Percentiles rank a stretch among this genome's conserved stretches.
phyloP scores from a whole-genome alignment of 148 eudicot species.

The Camellia japonica region DNA sequence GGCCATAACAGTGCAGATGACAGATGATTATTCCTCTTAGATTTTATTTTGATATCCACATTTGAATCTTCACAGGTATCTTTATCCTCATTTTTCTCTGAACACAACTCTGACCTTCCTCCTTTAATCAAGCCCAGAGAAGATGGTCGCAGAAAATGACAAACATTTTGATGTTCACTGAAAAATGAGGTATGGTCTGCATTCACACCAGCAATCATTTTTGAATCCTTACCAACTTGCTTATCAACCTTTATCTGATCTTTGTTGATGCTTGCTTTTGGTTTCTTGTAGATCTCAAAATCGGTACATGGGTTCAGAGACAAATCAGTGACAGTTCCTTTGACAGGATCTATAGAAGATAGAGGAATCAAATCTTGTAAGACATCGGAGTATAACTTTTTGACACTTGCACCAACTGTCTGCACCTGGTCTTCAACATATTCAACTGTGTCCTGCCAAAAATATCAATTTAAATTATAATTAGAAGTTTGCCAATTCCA shows the following conservation, averaged over 20 bases:
- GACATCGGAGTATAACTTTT: slow-evolving; percentile 76
- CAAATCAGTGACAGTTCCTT: slow-evolving; percentile 36
- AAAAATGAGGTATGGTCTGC: not conserved
- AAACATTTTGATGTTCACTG: slow-evolving; percentile 7
- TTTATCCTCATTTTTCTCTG: not conserved
- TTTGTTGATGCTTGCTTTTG: slow-evolving; percentile 28
- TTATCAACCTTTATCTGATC: slow-evolving; percentile 24
- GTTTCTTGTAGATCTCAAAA: slow-evolving; percentile 26
- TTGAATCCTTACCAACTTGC: slow-evolving; percentile 17
- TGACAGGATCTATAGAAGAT: slow-evolving; percentile 32
- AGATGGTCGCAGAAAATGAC: slow-evolving; percentile 4
- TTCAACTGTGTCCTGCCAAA: slow-evolving; percentile 65
- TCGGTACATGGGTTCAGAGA: slow-evolving; percentile 34
- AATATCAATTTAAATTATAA: slow-evolving; percentile 12
- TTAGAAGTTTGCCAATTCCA: not conserved
- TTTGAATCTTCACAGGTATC: not conserved
- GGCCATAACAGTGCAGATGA: slow-evolving; percentile 14
- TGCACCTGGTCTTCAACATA: slow-evolving; percentile 71
- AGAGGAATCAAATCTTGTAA: slow-evolving; percentile 57
- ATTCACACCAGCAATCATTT: slow-evolving; percentile 17
- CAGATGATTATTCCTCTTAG: slow-evolving; percentile 12
- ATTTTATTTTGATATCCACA: not conserved
- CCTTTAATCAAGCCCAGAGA: slow-evolving; percentile 3
- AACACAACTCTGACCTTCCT: not conserved
- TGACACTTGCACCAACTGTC: slow-evolving; percentile 65